phyloP scores from a whole-genome alignment of 257 asterid genomes.

The Dorcoceras hygrometricum region DNA sequence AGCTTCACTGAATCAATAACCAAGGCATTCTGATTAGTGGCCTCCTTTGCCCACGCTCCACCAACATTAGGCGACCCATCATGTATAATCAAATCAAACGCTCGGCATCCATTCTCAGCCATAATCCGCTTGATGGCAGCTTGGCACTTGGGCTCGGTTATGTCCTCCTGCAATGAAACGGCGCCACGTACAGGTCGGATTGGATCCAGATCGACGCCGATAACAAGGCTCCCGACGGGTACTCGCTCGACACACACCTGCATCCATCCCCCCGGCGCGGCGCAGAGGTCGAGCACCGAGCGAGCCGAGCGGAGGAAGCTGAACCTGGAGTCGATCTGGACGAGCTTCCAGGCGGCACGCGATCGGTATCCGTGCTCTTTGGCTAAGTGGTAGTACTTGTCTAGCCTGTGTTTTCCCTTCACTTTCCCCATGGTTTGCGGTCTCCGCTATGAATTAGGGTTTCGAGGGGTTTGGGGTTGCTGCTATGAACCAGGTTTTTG shows the following conservation, averaged over 20 bases:
- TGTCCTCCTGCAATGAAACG: constrained; percentile 69
- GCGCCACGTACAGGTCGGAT: constrained; percentile 88
- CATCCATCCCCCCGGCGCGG: constrained; percentile 99
- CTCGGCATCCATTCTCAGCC: constrained; percentile 69
- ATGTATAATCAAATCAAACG: constrained; percentile 80
- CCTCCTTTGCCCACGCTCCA: constrained; percentile 96
- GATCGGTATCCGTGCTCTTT: constrained; percentile 88
- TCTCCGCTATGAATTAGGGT: constrained; percentile 15
- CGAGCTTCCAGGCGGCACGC: constrained; percentile 87
- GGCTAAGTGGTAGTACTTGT: constrained; percentile 73
- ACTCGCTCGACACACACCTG: constrained; percentile 75
- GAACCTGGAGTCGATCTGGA: constrained; percentile 78
- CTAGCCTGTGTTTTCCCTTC: constrained; percentile 91
- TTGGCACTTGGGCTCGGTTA: constrained; percentile 64
- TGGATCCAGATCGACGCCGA: constrained; percentile 85
- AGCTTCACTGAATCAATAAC: constrained; percentile 91
- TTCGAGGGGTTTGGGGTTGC: not conserved
- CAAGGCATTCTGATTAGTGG: constrained; percentile 80
- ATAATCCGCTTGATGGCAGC: constrained; percentile 57
- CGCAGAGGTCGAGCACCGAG: constrained; percentile 93
- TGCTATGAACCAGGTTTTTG: not conserved
- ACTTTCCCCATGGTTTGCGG: constrained; percentile 64
- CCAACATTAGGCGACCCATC: constrained; percentile 96
- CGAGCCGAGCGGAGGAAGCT: constrained; percentile 64
- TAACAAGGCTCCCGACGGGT: constrained; percentile 78